These are phyloP conservation scores for Steccherinum ochraceum DNA, from an alignment of 768 basidiomycete genomes.

Conservation along the genomic window DNA sequence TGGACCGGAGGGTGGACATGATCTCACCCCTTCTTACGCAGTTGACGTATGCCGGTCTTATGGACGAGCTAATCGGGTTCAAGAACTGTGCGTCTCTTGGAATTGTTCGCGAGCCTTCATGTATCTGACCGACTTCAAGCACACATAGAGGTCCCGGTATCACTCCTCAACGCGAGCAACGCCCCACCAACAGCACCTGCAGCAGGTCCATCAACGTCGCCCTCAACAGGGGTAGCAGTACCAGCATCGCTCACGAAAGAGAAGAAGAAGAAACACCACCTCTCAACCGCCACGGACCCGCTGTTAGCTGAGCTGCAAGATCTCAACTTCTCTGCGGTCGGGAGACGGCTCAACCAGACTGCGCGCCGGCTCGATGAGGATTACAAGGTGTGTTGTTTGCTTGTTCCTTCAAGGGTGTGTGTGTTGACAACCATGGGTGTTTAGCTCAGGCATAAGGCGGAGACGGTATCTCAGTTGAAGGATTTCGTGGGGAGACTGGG, in stretches of 20 bases:
- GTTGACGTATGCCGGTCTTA: slow-evolving; percentile 91
- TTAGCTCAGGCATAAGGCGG: slow-evolving; percentile 81
- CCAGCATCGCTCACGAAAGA: slow-evolving; percentile 57
- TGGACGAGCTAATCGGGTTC: slow-evolving; percentile 89
- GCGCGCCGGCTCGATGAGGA: slow-evolving; percentile 87
- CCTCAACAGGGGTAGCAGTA: slow-evolving; percentile 33
- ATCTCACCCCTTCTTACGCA: slow-evolving; percentile 94
- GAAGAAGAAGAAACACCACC: slow-evolving; percentile 84
- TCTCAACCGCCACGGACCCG: slow-evolving; percentile 73
- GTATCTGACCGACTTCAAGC: slow-evolving; percentile 34
- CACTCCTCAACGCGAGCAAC: slow-evolving; percentile 54
- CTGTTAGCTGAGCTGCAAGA: slow-evolving; percentile 82
- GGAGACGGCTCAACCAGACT: slow-evolving; percentile 69
- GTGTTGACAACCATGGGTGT: not conserved
- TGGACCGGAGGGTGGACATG: slow-evolving; percentile 92
- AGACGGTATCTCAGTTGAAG: slow-evolving; percentile 85
- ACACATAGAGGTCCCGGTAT: slow-evolving; percentile 74
- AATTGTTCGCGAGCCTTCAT: not conserved
- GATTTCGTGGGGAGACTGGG: slow-evolving; percentile 96
- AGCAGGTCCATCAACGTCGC: slow-evolving; percentile 27
- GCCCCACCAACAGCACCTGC: slow-evolving; percentile 25
- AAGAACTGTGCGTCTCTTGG: slow-evolving; percentile 63
- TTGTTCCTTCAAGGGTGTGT: not conserved
- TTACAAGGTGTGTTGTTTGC: slow-evolving; percentile 63
- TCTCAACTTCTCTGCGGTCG: slow-evolving; percentile 87